Percentiles rank a stretch among this genome's conserved stretches.
Evolutionary conservation across 192 early-diverging fungal species (phyloP).

Genomic region (Podila epigama): DNA sequence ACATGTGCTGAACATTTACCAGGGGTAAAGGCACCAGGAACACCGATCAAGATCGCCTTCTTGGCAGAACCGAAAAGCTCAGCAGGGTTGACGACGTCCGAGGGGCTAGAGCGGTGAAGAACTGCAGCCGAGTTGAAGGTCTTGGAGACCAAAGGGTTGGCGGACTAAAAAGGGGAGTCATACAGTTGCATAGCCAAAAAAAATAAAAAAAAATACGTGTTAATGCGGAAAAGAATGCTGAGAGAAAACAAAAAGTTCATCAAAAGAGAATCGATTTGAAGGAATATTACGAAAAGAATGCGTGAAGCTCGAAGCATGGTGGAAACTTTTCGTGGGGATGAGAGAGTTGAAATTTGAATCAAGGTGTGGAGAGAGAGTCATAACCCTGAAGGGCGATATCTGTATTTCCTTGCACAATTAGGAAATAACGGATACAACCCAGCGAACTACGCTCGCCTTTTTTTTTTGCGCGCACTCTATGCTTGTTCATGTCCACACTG

Average conservation of each 20-base stretch:
- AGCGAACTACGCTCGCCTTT: too few relatives aligned
- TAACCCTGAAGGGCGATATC: background rate
- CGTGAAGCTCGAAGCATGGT: constrained; percentile 22
- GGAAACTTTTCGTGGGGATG: background rate
- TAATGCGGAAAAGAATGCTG: too few relatives aligned
- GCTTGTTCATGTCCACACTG: too few relatives aligned
- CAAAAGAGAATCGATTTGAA: background rate
- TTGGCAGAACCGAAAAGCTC: constrained; percentile 52
- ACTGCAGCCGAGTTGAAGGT: constrained; percentile 18
- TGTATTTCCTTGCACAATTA: too few relatives aligned
- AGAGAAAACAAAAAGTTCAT: too few relatives aligned
- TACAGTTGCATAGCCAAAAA: background rate
- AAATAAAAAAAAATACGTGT: background rate
- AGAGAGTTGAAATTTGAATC: background rate
- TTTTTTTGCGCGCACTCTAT: too few relatives aligned
- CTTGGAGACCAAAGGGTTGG: constrained; percentile 27
- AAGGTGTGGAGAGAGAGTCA: background rate
- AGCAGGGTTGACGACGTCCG: constrained; percentile 46
- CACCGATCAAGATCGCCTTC: constrained; percentile 54
- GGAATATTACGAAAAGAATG: constrained; percentile 7
- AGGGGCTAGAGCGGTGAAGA: constrained; percentile 51
- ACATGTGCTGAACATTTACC: constrained; percentile 1
- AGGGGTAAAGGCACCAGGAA: constrained; percentile 51
- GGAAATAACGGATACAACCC: too few relatives aligned
- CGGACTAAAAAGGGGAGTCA: background rate